Percentiles rank a stretch among this genome's conserved stretches.
Evolutionary conservation across 106 monocot genomes (phyloP).

Genomic region (Agapanthus africanus): DNA sequence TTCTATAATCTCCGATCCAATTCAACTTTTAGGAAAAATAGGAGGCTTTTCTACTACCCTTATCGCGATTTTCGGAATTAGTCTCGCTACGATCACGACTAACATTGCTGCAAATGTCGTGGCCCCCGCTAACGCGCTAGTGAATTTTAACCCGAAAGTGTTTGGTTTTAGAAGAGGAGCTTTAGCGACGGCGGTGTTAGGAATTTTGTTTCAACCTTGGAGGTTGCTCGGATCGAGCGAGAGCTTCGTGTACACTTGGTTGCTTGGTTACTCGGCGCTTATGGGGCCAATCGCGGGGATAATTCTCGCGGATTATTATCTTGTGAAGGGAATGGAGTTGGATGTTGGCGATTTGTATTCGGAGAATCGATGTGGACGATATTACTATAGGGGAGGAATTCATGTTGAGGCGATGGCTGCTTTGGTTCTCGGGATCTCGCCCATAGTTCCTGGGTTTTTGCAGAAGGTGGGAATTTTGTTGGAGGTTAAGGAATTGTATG

Average conservation of each 20-base stretch:
- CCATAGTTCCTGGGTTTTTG: slow-evolving; percentile 72
- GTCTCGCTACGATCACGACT: slow-evolving; percentile 84
- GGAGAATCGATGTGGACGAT: slow-evolving; percentile 16
- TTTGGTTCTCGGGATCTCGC: slow-evolving; percentile 53
- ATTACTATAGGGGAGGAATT: slow-evolving; percentile 53
- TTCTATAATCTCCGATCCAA: slow-evolving; percentile 69
- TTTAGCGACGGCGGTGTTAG: slow-evolving; percentile 59
- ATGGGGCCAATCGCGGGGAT: slow-evolving; percentile 80
- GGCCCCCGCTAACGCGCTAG: slow-evolving; percentile 82
- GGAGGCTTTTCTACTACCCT: slow-evolving; percentile 43
- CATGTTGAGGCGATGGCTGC: slow-evolving; percentile 55
- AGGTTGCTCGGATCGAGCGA: slow-evolving; percentile 72
- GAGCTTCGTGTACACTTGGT: slow-evolving; percentile 91
- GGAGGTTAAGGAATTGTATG: slow-evolving; percentile 22
- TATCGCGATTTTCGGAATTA: slow-evolving; percentile 73
- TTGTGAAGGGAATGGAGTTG: slow-evolving; percentile 51
- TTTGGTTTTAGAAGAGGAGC: slow-evolving; percentile 79
- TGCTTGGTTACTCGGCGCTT: slow-evolving; percentile 81
- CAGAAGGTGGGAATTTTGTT: slow-evolving; percentile 46
- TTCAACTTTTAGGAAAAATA: slow-evolving; percentile 61
- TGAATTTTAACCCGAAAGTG: slow-evolving; percentile 37
- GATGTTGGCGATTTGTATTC: slow-evolving; percentile 60
- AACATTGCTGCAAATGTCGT: slow-evolving; percentile 95
- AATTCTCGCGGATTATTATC: slow-evolving; percentile 70
- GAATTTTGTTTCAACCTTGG: slow-evolving; percentile 79